Evolutionary conservation across 2,329 filamentous ascomycete genomes (phyloP), one percentile per base, ranked within the genome.

Genomic region (Talaromyces islandicus): DNA sequence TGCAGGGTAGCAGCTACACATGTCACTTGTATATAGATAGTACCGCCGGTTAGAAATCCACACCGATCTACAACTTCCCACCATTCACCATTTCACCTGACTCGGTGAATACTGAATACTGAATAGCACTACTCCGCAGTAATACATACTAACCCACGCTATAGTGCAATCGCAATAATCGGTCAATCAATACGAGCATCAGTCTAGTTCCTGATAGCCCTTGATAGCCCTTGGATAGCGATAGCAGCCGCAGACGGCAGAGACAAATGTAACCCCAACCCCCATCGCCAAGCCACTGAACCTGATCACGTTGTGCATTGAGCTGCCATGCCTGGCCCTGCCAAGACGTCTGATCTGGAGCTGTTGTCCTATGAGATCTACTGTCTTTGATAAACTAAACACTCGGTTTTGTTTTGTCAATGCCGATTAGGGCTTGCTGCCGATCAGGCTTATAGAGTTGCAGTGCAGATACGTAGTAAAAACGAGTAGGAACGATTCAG

Each of bases 1-100:
- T 24, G 61, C 61, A 2, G 61, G 60, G 14, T 62, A 35, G 46
- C 4, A 35, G 35, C 2, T 21, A 59, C 30, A n/a, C 9, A 29
- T 11, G 19, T 41, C n/a, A 32, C 27, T 54, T 24, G 25, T 24
- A 56, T 46, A 21, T 38, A 55, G 17, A 38, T 19, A 11, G 12
- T 6, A 35, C 29, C 17, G 38, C 10, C 29, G 35, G 17, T 17
- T 35, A 35, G 32, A 35, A 35, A 17, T 11, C 5, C 4, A n/a
- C 2, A 38, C 6, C 14, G 35, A 38, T 38, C 35, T 38, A 35
- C 30, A 32, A 12, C 32, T 5, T 35, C 4, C n/a, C n/a, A n/a
- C n/a, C n/a, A n/a, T n/a, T n/a, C n/a, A n/a, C n/a, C n/a, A n/a
- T n/a, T n/a, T n/a, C n/a, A n/a, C n/a, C n/a, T n/a, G n/a, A n/a